phyloP scores from a whole-genome alignment of 345 rosid genomes.

The Pistacia vera region DNA sequence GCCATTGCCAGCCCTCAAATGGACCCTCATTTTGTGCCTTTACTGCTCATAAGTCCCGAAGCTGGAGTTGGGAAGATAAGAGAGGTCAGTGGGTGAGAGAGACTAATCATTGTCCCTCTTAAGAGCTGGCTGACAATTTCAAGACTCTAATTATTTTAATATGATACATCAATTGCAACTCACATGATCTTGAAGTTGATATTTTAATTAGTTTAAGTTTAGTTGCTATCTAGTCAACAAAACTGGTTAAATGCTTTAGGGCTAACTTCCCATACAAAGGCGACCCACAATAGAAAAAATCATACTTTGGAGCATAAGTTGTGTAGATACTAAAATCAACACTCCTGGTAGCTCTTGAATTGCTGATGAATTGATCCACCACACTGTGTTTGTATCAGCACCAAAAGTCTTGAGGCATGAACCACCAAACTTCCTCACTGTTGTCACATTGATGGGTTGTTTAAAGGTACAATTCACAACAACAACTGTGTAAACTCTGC shows the following conservation, averaged over 20 bases:
- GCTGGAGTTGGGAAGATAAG: slow-evolving; percentile 21
- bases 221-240: no score
- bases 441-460: slow-evolving; percentile 53
- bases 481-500: slow-evolving; percentile 85
- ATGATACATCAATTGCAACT: neutral
- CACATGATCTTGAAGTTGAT: neutral
- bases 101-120: slow-evolving; percentile 29
- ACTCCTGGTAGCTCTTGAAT: slow-evolving; percentile 46
- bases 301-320: slow-evolving; percentile 56
- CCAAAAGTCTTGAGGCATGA: slow-evolving; percentile 75
- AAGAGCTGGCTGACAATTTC: slow-evolving; percentile 17
- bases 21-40: slow-evolving; percentile 31
- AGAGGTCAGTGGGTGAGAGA: slow-evolving; percentile 14
- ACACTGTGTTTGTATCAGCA: slow-evolving; percentile 54
- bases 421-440: slow-evolving; percentile 66
- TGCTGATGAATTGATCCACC: slow-evolving; percentile 61
- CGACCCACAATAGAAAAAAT: slow-evolving; percentile 87
- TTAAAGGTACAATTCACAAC: slow-evolving; percentile 84
- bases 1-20: slow-evolving; percentile 21
- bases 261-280: slow-evolving; percentile 62
- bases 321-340: slow-evolving; percentile 42
- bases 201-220: neutral
- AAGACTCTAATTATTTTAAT: neutral
- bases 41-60: slow-evolving; percentile 16
- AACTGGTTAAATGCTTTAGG: neutral